Evolutionary conservation across 2,329 filamentous ascomycete genomes (phyloP), one percentile per base, ranked within the genome.

Genomic region (Xenosphaeropsis pyriputrescens): DNA sequence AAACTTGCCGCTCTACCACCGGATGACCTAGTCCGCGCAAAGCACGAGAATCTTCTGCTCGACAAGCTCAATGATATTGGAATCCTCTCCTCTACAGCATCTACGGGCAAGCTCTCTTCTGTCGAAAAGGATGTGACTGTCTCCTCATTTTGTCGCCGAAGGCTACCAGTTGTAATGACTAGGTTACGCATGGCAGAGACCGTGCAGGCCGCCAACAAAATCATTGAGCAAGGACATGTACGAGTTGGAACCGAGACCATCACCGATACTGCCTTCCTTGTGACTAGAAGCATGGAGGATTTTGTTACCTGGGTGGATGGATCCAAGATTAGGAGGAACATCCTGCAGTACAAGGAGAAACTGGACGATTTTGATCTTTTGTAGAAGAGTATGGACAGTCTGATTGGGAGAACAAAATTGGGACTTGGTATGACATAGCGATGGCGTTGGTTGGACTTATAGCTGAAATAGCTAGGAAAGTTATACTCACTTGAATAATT

Each of bases 221-320:
- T 94, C 59, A 82, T 96, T 41, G 89, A 96, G 65, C 85, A 94
- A 55, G 89, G 89, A 6, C 88, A 95, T 56, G 86, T 96, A 3
- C 70, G 89, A 35, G 85, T 94, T 1, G 89, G 89, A 11, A 88
- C 85, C 0, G 85, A 95, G 54, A 82, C 88, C 2, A 72, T 95
- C 18, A 93, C 84, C 2, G 89, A 96, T 56, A 78, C 86, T 18
- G 88, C 86, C 1, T 95, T 86, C 52, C 60, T 95, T 38, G 85
- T 96, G 6, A 91, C 85, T 29, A 70, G 88, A 46, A 83, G 76
- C 43, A 85, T 93, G 71, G 89, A 96, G 62, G 89, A 96, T 61
- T 94, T 93, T 57, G 82, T 96, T 14, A 95, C 89, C 0, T 96
- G 89, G 89, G 80, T 89, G 8, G 84, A 93, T 51, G 85, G 85